Evolutionary conservation across 176 grass and related monocot genomes (phyloP), one percentile per base, ranked within the genome.

Genomic region (Lolium perenne): DNA sequence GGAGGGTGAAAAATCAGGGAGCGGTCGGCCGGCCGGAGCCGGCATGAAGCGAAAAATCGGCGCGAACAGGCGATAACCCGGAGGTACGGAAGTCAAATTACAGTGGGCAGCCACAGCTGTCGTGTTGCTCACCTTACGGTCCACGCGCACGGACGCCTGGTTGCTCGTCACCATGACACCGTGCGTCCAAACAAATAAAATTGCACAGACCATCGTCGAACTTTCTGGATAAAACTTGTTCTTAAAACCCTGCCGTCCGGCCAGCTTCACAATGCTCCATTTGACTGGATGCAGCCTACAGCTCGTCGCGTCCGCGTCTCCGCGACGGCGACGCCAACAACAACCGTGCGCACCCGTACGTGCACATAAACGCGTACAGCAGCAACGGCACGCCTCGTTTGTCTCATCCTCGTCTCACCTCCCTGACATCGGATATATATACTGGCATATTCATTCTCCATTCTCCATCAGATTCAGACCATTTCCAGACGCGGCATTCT

Each of bases 291-390:
- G 62, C 62, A 5, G 60, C 10, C 62, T 65, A 29, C 73, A 26
- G 47, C 72, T 18, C 22, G 16, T 76, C 73, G 73, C 62, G 62
- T 32, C 62, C 62, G 57, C 20, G 57, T 21, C 57, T 13, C 71
- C 11, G 23, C 25, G 23, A 76, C 73, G 73, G 73, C 73, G 74
- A 76, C 74, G 74, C 26, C 29, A 76, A 76, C 54, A 21, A 46
- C 26, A 66, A 38, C 62, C 61, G 61, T 64, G 12, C 7, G 18
- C 56, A 60, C 2, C 58, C 58, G 21, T 23, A 0, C 63, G 63
- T 66, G 63, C 25, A 35, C 29, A 3, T 35, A 35, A 35, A 16
- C 63, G 63, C 63, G 29, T 66, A 35, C 63, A 66, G 63, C 63
- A 35, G 63, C 14, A 66, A 38, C 63, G 63, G 63, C 63, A 66